Base-by-base conservation (phyloP, 495 filamentous ascomycete species). In the Parathielavia appendiculata region DNA sequence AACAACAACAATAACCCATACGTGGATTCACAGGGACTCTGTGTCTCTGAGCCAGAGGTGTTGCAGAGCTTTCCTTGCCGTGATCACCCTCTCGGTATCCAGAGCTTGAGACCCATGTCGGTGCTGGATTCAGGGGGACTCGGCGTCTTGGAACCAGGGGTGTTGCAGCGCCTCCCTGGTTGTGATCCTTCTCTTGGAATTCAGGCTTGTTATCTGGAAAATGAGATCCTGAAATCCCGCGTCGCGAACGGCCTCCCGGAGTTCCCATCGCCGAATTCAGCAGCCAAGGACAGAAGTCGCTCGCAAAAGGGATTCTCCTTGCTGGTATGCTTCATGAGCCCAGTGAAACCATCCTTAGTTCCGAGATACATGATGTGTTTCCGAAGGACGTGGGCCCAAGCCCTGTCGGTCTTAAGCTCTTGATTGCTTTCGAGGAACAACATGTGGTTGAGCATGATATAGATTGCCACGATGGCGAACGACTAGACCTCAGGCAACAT, bases 401-500 rank as follows among this genome's bases (percentile, higher is more conserved):
- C 49, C 1, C 22, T 35, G 19, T 51, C 49, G 9, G 20, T 13
- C 2, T 38, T 17, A 1, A 53, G 38, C 36, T 53, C 36, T 9
- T 30, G 36, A 7, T 16, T 16, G 4, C 13, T 9, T 1, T 5
- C 17, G 20, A 9, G 35, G 38, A 53, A 43, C 13, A 43, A 59
- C 32, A 71, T 49, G 9, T 65, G 32, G 11, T 66, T n/a, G 3
- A 32, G 19, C 53, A 66, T 58, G 32, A 56, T 54, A 47, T 66
- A 66, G 16, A 66, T 57, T 13, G 70, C 68, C 46, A 71, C 66
- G 44, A 73, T 63, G 48, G 62, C 69, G 44, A 72, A 58, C 34
- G 71, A 72, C 59, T 68, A 73, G n/a, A 71, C 63, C 49, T 73
- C 71, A 7, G 71, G 70, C 6, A 69, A 61, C 59, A 65, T 66